Percentiles rank a stretch among this genome's conserved stretches.
phyloP scores from a whole-genome alignment of 257 asterid species.

The Nicotiana paniculata region DNA sequence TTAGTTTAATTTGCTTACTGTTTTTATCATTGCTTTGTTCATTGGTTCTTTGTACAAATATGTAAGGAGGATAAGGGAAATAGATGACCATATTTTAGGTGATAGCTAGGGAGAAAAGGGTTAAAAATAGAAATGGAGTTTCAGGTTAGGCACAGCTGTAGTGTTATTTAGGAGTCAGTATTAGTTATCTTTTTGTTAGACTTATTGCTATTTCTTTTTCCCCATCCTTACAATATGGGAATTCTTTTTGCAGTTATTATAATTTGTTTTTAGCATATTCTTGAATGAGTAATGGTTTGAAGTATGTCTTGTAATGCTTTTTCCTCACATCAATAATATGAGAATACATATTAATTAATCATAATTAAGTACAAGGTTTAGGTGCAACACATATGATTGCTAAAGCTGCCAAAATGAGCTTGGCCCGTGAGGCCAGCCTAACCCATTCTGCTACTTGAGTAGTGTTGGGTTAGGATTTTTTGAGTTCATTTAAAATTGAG shows the following conservation, averaged over 20 bases:
- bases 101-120: neutral
- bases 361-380: too few species aligned
- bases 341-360: too few species aligned
- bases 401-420: too few species aligned
- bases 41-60: slow-evolving; percentile 40
- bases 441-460: too few species aligned
- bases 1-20: neutral
- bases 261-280: neutral
- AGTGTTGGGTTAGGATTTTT: too few species aligned
- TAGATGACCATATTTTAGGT: slow-evolving; percentile 24
- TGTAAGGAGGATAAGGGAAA: slow-evolving; percentile 12
- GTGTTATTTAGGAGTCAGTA: slow-evolving; percentile 21
- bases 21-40: slow-evolving; percentile 27
- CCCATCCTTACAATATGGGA: slow-evolving; percentile 13
- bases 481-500: too few species aligned
- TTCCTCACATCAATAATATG: too few species aligned
- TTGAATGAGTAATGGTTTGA: too few species aligned
- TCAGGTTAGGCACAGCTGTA: slow-evolving; percentile 21
- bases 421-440: too few species aligned
- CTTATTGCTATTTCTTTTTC: neutral
- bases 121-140: neutral
- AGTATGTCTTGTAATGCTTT: too few species aligned
- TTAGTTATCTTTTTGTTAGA: neutral
- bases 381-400: too few species aligned
- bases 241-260: slow-evolving; percentile 8